These are phyloP conservation scores for Parastagonospora nodorum DNA, from an alignment of 2,329 filamentous ascomycete species.

Conservation along the genomic window DNA sequence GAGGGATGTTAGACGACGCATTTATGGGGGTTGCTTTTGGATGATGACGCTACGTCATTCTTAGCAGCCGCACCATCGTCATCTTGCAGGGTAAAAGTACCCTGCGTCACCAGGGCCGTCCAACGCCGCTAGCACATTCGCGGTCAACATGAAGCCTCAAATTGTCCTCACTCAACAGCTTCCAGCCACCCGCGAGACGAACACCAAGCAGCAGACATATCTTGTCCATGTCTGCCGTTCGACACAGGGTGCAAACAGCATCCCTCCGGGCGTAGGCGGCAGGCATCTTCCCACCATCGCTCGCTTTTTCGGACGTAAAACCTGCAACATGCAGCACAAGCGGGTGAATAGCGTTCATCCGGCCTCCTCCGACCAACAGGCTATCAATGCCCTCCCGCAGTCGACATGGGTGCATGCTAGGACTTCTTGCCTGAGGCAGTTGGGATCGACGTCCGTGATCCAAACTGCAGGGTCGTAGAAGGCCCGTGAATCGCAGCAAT, in stretches of 20 bases:
- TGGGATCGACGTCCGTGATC: constrained; percentile 12
- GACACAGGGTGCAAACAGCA: not conserved
- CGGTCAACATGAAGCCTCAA: no score
- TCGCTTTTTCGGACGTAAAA: constrained; percentile 15
- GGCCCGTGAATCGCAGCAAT: constrained; percentile 7
- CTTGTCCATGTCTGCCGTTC: not conserved
- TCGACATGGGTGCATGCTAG: constrained; percentile 5
- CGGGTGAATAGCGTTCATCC: constrained; percentile 19
- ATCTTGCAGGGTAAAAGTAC: not conserved
- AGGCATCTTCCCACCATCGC: constrained; percentile 11
- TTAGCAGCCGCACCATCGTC: not conserved
- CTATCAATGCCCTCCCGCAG: constrained; percentile 6
- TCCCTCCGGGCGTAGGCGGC: not conserved
- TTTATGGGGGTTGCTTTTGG: constrained; percentile 17
- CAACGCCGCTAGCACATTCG: not conserved
- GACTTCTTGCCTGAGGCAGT: constrained; percentile 4
- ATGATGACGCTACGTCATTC: constrained; percentile 7
- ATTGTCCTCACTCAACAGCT: no score
- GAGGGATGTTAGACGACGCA: constrained; percentile 24
- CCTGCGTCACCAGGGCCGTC: not conserved
- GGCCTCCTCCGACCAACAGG: constrained; percentile 21
- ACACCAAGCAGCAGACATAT: not conserved
- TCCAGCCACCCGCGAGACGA: not conserved
- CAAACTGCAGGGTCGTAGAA: constrained; percentile 3
- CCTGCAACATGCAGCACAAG: constrained; percentile 14